Evolutionary conservation across 202 grass and related monocot genomes (phyloP).

Genomic region (Musa balbisiana): DNA sequence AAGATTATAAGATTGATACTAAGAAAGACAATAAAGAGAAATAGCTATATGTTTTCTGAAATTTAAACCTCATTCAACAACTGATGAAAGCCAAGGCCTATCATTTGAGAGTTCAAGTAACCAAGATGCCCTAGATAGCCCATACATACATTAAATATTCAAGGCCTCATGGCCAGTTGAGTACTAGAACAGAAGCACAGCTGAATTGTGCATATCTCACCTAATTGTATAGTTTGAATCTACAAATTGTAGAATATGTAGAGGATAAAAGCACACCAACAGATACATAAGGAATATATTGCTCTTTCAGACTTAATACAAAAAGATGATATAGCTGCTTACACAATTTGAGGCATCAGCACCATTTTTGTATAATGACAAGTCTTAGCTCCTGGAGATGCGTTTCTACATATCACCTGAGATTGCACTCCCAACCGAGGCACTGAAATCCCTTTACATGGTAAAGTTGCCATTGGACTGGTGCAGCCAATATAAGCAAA

Average conservation of each 20-base stretch:
- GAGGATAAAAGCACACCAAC: not conserved
- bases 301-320: not conserved
- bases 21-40: not conserved
- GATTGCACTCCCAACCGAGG: conserved; percentile 14
- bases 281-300: not conserved
- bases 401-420: conserved; percentile 6
- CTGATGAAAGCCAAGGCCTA: not conserved
- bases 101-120: not conserved
- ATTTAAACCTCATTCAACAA: not conserved
- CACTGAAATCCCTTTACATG: conserved; percentile 12
- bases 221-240: not conserved
- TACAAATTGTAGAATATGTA: not conserved
- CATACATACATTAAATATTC: too few relatives aligned
- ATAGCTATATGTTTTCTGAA: not conserved
- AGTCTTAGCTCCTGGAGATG: not conserved
- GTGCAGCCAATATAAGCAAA: not conserved
- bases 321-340: not conserved
- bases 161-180: not conserved
- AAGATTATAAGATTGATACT: not conserved
- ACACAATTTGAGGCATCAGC: conserved; percentile 16
- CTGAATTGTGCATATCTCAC: not conserved
- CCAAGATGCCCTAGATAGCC: not conserved
- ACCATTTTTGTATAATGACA: conserved; percentile 7
- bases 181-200: not conserved
- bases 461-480: conserved; percentile 21